These are phyloP conservation scores for Neurospora cerealis DNA, from an alignment of 495 filamentous ascomycete genomes.

Conservation along the genomic window DNA sequence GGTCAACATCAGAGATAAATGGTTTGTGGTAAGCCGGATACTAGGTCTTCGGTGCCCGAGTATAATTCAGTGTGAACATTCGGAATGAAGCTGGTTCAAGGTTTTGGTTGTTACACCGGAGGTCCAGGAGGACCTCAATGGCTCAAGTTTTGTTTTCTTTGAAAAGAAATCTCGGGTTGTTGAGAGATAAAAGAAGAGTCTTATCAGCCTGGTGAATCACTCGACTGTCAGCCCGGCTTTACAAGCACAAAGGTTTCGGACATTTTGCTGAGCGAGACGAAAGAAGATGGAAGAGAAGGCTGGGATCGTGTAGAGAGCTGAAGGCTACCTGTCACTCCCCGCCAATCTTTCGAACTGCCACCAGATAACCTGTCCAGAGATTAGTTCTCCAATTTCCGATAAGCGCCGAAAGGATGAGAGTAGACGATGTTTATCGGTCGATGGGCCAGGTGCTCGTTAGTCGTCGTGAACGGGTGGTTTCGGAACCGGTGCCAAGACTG, in stretches of 20 bases:
- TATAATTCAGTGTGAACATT: neutral
- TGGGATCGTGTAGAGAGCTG: neutral
- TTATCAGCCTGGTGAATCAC: neutral
- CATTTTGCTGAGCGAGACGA: neutral
- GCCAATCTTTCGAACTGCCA: neutral
- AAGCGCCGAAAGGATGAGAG: neutral
- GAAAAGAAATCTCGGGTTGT: neutral
- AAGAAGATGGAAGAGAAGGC: neutral
- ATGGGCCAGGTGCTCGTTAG: neutral
- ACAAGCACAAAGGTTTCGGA: neutral
- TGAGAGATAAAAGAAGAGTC: neutral
- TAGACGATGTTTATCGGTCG: neutral
- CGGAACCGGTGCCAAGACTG: neutral
- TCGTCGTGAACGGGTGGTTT: neutral
- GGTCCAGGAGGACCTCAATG: neutral
- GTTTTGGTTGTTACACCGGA: neutral
- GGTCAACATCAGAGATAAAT: neutral
- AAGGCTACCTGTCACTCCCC: neutral
- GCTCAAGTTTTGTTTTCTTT: neutral
- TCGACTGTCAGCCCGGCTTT: neutral
- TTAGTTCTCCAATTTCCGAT: neutral
- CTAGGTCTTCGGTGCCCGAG: neutral
- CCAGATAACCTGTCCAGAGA: neutral
- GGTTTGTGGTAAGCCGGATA: neutral
- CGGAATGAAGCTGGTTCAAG: neutral